Conservation (phyloP, 495 filamentous ascomycete species). For the Podospora australis region DNA sequence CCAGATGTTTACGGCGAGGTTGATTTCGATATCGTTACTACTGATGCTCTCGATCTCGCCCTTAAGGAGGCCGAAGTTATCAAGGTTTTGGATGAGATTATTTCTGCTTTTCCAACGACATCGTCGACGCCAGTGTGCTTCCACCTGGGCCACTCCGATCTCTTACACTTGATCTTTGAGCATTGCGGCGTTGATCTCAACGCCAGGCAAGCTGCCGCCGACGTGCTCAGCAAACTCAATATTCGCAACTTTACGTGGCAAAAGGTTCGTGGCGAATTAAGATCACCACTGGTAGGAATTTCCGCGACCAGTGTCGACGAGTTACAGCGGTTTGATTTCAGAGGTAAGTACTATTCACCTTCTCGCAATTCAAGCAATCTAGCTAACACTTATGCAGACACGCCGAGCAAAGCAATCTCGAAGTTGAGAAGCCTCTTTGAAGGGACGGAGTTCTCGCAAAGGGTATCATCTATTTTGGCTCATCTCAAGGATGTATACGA, state of each 20-base stretch:
- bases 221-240: constrained; percentile 82
- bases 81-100: constrained; percentile 89
- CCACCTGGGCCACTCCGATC: constrained; percentile 81
- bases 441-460: constrained; percentile 59
- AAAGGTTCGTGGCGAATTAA: constrained; percentile 77
- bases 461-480: constrained; percentile 63
- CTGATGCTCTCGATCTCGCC: constrained; percentile 71
- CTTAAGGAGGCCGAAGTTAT: constrained; percentile 91
- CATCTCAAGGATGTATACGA: constrained; percentile 69
- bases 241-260: constrained; percentile 76
- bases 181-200: constrained; percentile 70
- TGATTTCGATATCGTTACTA: constrained; percentile 89
- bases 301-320: constrained; percentile 89
- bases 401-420: constrained; percentile 63
- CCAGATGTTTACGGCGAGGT: constrained; percentile 81
- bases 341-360: constrained; percentile 46
- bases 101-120: constrained; percentile 72
- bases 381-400: constrained; percentile 41
- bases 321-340: constrained; percentile 81
- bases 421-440: constrained; percentile 69
- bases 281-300: constrained; percentile 70
- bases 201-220: constrained; percentile 66
- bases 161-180: constrained; percentile 79
- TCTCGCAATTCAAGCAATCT: background rate
- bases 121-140: constrained; percentile 74